Evolutionary conservation across 108 stramenopile genomes (phyloP).

Genomic region (Seminavis robusta): DNA sequence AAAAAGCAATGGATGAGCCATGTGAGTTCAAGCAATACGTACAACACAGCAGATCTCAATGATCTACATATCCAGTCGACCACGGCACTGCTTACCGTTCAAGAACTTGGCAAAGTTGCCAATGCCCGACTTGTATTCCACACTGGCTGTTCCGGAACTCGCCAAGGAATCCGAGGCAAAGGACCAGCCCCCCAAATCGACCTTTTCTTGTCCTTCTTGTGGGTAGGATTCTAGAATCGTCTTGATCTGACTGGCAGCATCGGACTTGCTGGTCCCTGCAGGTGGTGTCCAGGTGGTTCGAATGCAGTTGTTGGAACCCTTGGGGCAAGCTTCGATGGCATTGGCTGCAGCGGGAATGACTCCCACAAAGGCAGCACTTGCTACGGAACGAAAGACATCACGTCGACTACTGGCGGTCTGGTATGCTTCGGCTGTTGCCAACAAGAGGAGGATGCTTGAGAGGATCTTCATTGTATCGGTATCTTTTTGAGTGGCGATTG

Average conservation of each 20-base stretch:
- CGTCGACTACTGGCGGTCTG: background rate
- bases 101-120: constrained; percentile 81
- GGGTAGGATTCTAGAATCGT: constrained; percentile 1
- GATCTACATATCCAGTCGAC: too few species aligned
- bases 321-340: constrained; percentile 64
- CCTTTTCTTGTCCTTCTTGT: constrained; percentile 46
- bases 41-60: too few species aligned
- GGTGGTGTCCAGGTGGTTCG: constrained; percentile 78
- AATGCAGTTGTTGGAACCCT: constrained; percentile 68
- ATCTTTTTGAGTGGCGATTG: too few species aligned
- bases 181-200: constrained; percentile 71
- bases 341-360: constrained; percentile 24
- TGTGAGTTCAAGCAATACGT: too few species aligned
- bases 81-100: too few species aligned
- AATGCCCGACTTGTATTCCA: constrained; percentile 76
- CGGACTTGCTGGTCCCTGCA: constrained; percentile 27
- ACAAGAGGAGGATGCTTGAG: background rate
- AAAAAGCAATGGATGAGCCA: too few species aligned
- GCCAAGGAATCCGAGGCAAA: constrained; percentile 53
- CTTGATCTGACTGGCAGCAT: background rate
- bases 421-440: background rate
- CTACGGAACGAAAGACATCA: constrained; percentile 8
- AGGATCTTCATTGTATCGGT: background rate
- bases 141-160: constrained; percentile 27
- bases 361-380: constrained; percentile 13